These are phyloP conservation scores for Colletotrichum cereale DNA, from an alignment of 2,329 filamentous ascomycete genomes.

Conservation along the genomic window DNA sequence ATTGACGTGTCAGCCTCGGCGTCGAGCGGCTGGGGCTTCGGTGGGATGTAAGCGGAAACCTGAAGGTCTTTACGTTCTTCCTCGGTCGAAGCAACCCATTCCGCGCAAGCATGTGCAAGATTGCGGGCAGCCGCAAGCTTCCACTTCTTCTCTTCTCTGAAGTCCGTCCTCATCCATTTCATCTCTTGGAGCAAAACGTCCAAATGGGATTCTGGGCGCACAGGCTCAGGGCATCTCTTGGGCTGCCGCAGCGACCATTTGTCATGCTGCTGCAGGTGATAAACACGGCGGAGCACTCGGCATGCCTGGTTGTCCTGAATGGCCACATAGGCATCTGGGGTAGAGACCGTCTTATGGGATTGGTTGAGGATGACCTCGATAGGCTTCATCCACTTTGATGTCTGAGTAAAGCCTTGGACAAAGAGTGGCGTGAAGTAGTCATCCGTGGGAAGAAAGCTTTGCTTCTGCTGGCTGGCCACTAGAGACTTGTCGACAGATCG, in stretches of 20 bases:
- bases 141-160: conserved; percentile 94
- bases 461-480: conserved; percentile 56
- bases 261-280: conserved; percentile 89
- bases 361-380: conserved; percentile 81
- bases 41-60: conserved; percentile 68
- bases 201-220: conserved; percentile 81
- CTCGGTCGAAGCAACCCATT: conserved; percentile 77
- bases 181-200: conserved; percentile 90
- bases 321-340: conserved; percentile 84
- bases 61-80: conserved; percentile 77
- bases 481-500: conserved; percentile 62
- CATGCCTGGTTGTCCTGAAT: conserved; percentile 90
- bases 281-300: conserved; percentile 86
- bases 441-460: conserved; percentile 62
- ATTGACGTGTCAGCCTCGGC: conserved; percentile 51
- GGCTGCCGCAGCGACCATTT: conserved; percentile 94
- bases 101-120: conserved; percentile 84
- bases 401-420: conserved; percentile 67
- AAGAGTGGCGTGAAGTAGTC: conserved; percentile 76
- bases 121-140: conserved; percentile 85
- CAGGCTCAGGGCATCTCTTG: conserved; percentile 85
- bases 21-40: conserved; percentile 49
- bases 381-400: conserved; percentile 71
- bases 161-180: conserved; percentile 99
- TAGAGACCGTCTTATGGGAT: conserved; percentile 91